These are phyloP conservation scores for Amaranthus hypochondriacus DNA, from an alignment of 148 eudicot genomes.

Conservation along the genomic window DNA sequence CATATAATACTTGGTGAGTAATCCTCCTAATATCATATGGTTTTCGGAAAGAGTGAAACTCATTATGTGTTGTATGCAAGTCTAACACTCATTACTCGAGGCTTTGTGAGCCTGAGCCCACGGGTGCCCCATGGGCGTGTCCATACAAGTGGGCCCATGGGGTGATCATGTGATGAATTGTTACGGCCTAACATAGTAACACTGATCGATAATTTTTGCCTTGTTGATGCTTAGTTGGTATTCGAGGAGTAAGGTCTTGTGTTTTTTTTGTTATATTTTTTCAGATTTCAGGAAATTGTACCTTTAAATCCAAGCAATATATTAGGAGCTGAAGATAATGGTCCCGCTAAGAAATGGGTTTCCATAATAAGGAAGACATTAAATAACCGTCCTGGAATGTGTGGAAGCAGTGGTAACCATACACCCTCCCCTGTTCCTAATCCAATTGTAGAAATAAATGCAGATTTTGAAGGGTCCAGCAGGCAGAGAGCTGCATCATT, in stretches of 20 bases:
- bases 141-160: too few relatives aligned
- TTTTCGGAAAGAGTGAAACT: too few relatives aligned
- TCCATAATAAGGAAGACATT: slow-evolving; percentile 62
- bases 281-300: slow-evolving; percentile 92
- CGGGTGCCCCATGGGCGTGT: too few relatives aligned
- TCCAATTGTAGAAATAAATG: slow-evolving; percentile 75
- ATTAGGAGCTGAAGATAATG: slow-evolving; percentile 85
- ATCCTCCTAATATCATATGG: too few relatives aligned
- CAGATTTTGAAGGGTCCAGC: slow-evolving; percentile 81
- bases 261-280: background rate
- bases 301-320: slow-evolving; percentile 93
- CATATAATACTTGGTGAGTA: too few relatives aligned
- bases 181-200: too few relatives aligned
- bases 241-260: slow-evolving; percentile 5
- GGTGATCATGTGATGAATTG: too few relatives aligned
- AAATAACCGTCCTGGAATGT: slow-evolving; percentile 77
- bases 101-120: too few relatives aligned
- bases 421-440: slow-evolving; percentile 92
- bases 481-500: slow-evolving; percentile 54
- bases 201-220: background rate
- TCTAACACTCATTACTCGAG: too few relatives aligned
- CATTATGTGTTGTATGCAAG: too few relatives aligned
- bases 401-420: slow-evolving; percentile 57
- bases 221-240: background rate
- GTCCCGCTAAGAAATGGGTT: slow-evolving; percentile 92